phyloP scores from a whole-genome alignment of 306 rosid genomes.

The Pachyrhizus erosus region DNA sequence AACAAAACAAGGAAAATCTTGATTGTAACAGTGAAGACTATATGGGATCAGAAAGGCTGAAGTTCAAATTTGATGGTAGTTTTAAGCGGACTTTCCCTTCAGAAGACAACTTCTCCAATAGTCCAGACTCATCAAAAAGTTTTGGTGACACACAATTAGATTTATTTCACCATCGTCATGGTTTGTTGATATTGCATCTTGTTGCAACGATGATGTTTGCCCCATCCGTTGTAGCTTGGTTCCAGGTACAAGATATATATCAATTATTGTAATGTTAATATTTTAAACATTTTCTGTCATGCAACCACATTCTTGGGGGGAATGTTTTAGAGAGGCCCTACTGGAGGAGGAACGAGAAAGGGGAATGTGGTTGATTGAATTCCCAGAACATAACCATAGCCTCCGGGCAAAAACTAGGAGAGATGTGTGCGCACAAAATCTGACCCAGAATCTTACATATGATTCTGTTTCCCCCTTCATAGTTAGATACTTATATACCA shows the following conservation, averaged over 20 bases:
- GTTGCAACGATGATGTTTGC: constrained; percentile 84
- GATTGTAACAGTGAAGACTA: constrained; percentile 53
- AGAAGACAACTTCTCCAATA: constrained; percentile 59
- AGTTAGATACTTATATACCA: not conserved
- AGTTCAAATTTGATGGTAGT: constrained; percentile 61
- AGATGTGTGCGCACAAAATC: not conserved
- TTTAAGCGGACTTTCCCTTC: constrained; percentile 55
- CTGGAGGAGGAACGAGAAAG: not conserved
- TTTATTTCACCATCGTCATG: constrained; percentile 88
- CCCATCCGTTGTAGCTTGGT: constrained; percentile 89
- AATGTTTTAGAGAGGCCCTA: not conserved
- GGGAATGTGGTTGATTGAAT: not conserved
- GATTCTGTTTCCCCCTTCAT: not conserved
- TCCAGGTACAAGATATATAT: constrained; percentile 75
- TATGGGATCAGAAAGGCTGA: constrained; percentile 50
- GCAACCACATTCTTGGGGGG: not conserved
- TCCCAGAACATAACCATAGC: not conserved
- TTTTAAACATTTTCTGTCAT: not conserved
- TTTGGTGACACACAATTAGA: constrained; percentile 85
- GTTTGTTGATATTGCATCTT: constrained; percentile 84
- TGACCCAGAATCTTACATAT: not conserved
- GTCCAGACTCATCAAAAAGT: constrained; percentile 76
- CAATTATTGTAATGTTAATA: constrained; percentile 30
- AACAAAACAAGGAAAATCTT: constrained; percentile 54
- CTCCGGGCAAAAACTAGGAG: not conserved